Conservation (phyloP, 805 yeast genomes). For the Saccharomycopsis amapae region DNA sequence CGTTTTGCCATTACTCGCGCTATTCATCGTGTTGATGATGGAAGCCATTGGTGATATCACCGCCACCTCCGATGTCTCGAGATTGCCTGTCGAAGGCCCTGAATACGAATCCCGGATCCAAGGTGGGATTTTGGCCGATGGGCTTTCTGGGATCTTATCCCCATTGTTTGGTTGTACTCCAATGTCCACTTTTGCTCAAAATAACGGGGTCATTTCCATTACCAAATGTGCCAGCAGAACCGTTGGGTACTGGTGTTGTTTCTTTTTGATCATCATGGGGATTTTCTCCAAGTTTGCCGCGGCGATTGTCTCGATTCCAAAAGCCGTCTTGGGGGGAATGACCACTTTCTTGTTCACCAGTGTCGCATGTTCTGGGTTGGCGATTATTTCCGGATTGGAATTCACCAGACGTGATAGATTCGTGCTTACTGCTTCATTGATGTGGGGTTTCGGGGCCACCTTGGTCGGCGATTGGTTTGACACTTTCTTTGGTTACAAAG, state of each 20-base stretch:
- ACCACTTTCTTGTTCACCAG: conserved; percentile 68
- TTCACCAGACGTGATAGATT: conserved; percentile 71
- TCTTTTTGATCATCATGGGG: conserved; percentile 81
- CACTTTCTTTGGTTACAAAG: conserved; percentile 56
- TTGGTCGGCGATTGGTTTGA: conserved; percentile 61
- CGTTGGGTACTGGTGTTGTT: conserved; percentile 74
- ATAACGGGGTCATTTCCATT: conserved; percentile 88
- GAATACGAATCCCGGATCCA: conserved; percentile 78
- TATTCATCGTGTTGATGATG: conserved; percentile 77
- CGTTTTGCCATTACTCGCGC: conserved; percentile 78
- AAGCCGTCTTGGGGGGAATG: conserved; percentile 83
- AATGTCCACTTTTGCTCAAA: conserved; percentile 87
- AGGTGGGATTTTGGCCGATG: conserved; percentile 90
- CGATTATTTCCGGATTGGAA: conserved; percentile 43
- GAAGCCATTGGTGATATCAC: conserved; percentile 94
- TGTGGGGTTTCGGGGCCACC: conserved; percentile 62
- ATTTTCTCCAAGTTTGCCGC: conserved; percentile 82
- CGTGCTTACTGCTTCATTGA: conserved; percentile 55
- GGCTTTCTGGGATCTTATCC: conserved; percentile 68
- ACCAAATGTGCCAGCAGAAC: conserved; percentile 86
- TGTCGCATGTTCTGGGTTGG: conserved; percentile 68
- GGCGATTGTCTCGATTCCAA: conserved; percentile 78
- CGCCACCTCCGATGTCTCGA: conserved; percentile 87
- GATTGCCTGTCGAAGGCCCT: conserved; percentile 77
- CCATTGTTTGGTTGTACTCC: conserved; percentile 73